phyloP scores from a whole-genome alignment of 306 rosid genomes.

The Prunus mume region DNA sequence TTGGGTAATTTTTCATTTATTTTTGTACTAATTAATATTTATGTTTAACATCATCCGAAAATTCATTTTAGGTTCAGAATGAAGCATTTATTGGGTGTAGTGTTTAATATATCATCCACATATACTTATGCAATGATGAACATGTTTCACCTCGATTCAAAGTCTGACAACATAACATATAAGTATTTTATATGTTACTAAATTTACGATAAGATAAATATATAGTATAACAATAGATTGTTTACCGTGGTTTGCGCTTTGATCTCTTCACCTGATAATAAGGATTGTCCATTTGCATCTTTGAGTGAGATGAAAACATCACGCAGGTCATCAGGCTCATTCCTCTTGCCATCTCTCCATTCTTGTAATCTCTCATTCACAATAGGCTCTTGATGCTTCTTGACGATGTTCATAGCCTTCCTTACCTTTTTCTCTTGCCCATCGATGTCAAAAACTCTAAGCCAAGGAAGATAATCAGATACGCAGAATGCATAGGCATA shows the following conservation, averaged over 20 bases:
- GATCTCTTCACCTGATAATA: slow-evolving; percentile 37
- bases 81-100: no score
- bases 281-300: slow-evolving; percentile 15
- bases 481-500: slow-evolving; percentile 25
- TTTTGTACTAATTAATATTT: no score
- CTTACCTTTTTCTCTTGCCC: slow-evolving; percentile 21
- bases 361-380: slow-evolving; percentile 27
- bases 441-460: slow-evolving; percentile 37
- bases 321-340: slow-evolving; percentile 30
- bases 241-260: slow-evolving; percentile 40
- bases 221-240: neutral
- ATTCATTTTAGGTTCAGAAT: no score
- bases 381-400: slow-evolving; percentile 31
- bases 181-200: no score
- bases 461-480: slow-evolving; percentile 40
- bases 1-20: no score
- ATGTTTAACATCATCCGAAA: no score
- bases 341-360: slow-evolving; percentile 34
- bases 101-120: no score
- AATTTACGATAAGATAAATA: neutral
- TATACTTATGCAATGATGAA: no score
- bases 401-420: slow-evolving; percentile 13
- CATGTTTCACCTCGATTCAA: no score
- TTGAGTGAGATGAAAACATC: slow-evolving; percentile 41
- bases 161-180: no score